Evolutionary conservation across 345 rosid genomes (phyloP), one percentile per base, ranked within the genome.

Genomic region (Citropsis articulata): DNA sequence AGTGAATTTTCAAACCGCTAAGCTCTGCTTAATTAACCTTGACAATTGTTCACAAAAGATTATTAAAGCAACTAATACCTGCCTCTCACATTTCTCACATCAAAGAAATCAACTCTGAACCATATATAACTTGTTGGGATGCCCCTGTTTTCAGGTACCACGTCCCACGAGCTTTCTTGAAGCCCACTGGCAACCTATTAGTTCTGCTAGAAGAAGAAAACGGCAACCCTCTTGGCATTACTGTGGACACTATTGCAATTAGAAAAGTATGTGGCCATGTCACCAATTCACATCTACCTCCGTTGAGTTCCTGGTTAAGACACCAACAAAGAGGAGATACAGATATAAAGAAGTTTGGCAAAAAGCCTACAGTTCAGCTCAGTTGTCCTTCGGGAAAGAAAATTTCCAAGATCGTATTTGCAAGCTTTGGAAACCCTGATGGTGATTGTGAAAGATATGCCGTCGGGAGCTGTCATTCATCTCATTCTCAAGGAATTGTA

Each of bases 171-270:
- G 81, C 89, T 63, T 89, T 83, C 80, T 80, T 89, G 40, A 83
- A 79, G 83, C 78, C 80, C 24, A 79, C 59, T 2, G 80, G 78
- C 42, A 91, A 91, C 88, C 71, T 77, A 56, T 48, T 91, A 76
- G 86, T 91, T 76, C 59, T 89, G 12, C 81, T 86, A n/a, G 92
- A 91, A 82, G 92, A 91, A 79, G 89, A 89, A 81, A 64, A 22
- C 0, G 94, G 92, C 10, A 27, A 86, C 45, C 91, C 92, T 27
- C 84, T 81, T 0, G 75, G 78, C 60, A 86, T 89, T 28, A 71
- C 89, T 9, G 48, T 89, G 18, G 91, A 84, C 79, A 81, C 81
- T 35, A 33, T 87, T 48, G 81, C 85, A n/a, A 64, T 85, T 53
- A 19, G 64, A 61, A 56, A 75, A 68, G 83, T 77, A 27, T 85